Percentiles rank a stretch among this genome's conserved stretches.
Conservation (phyloP, 1,284 basidiomycete species). For the Pseudozyma sp. region DNA sequence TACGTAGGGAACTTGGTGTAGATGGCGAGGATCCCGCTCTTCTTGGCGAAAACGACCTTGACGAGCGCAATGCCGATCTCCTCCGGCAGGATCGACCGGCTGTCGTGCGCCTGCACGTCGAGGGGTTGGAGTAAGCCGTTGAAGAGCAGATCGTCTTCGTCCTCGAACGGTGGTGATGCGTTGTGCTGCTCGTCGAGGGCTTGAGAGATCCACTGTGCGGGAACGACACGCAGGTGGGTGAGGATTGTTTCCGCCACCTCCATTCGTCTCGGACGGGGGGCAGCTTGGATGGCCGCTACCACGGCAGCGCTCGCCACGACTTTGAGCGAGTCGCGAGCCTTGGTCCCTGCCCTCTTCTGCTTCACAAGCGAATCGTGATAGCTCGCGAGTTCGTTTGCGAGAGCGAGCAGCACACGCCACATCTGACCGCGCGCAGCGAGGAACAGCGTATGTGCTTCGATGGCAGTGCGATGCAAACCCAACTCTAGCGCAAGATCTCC, state of each 20-base stretch:
- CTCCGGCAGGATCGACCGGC: slow-evolving; percentile 16
- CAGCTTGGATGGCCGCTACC: slow-evolving; percentile 28
- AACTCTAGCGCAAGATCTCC: slow-evolving; percentile 39
- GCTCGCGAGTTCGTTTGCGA: slow-evolving; percentile 21
- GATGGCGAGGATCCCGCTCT: slow-evolving; percentile 29
- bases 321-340: slow-evolving; percentile 3
- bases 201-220: slow-evolving; percentile 7
- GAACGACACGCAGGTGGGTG: slow-evolving; percentile 7
- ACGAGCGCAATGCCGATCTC: slow-evolving; percentile 34
- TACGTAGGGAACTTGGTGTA: slow-evolving; percentile 27
- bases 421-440: slow-evolving; percentile 30
- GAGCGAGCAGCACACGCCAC: slow-evolving; percentile 38
- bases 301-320: slow-evolving; percentile 21
- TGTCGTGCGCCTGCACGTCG: background rate
- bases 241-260: slow-evolving; percentile 21
- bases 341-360: background rate
- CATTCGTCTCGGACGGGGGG: slow-evolving; percentile 9
- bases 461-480: slow-evolving; percentile 19
- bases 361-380: slow-evolving; percentile 6
- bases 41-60: slow-evolving; percentile 43
- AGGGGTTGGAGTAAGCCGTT: slow-evolving; percentile 14
- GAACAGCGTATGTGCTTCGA: slow-evolving; percentile 41
- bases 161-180: background rate
- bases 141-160: slow-evolving; percentile 29
- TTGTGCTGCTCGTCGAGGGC: background rate